Percentiles rank a stretch among this genome's conserved stretches.
These are phyloP conservation scores for Trichophyton schoenleinii DNA, from an alignment of 2,329 filamentous ascomycete genomes.

Conservation along the genomic window DNA sequence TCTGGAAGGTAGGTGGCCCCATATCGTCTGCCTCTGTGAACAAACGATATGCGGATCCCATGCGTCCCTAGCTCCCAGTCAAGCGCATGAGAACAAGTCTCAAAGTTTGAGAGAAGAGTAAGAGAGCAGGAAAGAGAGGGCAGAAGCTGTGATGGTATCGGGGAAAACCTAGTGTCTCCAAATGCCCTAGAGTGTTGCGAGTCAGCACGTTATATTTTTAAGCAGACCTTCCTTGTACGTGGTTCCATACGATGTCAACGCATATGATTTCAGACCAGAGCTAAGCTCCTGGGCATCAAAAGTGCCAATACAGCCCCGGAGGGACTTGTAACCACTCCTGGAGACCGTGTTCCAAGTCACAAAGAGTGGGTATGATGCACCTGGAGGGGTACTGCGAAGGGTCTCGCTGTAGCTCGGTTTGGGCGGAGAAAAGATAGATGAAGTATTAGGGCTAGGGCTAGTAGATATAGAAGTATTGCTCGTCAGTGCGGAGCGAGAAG, in stretches of 20 bases:
- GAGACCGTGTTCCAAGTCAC: slow-evolving; percentile 84
- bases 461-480: slow-evolving; percentile 32
- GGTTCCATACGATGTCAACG: slow-evolving; percentile 56
- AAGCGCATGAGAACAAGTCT: slow-evolving; percentile 56
- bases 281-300: slow-evolving; percentile 68
- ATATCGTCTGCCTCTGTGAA: slow-evolving; percentile 57
- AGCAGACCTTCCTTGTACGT: slow-evolving; percentile 1
- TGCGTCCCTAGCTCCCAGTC: slow-evolving; percentile 83
- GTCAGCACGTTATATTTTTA: slow-evolving; percentile 8
- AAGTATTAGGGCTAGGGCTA: slow-evolving; percentile 27
- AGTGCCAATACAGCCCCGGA: slow-evolving; percentile 93
- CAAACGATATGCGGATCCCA: slow-evolving; percentile 76
- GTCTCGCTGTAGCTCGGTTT: slow-evolving; percentile 6
- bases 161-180: slow-evolving; percentile 49
- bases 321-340: slow-evolving; percentile 47
- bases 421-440: slow-evolving; percentile 19
- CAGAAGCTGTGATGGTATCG: slow-evolving; percentile 41
- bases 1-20: slow-evolving; percentile 87
- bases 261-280: slow-evolving; percentile 63
- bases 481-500: slow-evolving; percentile 34
- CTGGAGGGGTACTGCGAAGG: slow-evolving; percentile 3
- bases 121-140: slow-evolving; percentile 45
- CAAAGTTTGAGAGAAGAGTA: slow-evolving; percentile 77
- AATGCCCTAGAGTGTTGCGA: slow-evolving; percentile 34
- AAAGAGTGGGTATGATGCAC: slow-evolving; percentile 56